These are phyloP conservation scores for Leishmania braziliensis DNA, from an alignment of 208 protist species.

Conservation along the genomic window DNA sequence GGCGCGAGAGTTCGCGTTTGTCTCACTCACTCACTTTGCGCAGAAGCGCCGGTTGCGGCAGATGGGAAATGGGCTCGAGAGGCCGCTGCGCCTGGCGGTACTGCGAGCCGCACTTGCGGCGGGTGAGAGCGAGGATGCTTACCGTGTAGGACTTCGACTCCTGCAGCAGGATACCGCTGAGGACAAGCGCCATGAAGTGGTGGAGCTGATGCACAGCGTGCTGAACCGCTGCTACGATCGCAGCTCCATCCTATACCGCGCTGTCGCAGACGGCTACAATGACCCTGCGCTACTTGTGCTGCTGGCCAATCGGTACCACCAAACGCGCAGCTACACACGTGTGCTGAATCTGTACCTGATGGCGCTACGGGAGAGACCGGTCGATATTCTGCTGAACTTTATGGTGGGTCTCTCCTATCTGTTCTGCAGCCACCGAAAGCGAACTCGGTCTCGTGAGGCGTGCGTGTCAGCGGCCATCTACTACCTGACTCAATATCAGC, in stretches of 20 bases:
- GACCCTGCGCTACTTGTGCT: conserved; percentile 67
- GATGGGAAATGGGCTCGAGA: conserved; percentile 53
- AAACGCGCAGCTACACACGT: conserved; percentile 68
- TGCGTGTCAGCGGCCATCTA: conserved; percentile 76
- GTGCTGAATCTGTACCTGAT: conserved; percentile 78
- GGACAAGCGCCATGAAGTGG: conserved; percentile 59
- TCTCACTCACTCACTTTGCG: conserved; percentile 63
- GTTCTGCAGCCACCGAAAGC: conserved; percentile 81
- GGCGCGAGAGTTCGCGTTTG: conserved; percentile 88
- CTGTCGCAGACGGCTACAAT: conserved; percentile 46
- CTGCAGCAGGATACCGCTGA: conserved; percentile 70
- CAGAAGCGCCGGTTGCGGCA: conserved; percentile 50
- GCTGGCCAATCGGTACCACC: conserved; percentile 80
- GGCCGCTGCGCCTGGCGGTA: conserved; percentile 76
- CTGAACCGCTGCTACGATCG: conserved; percentile 64
- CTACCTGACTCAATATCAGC: conserved; percentile 79
- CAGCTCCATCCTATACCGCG: conserved; percentile 53
- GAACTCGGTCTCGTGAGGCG: conserved; percentile 55
- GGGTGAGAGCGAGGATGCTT: conserved; percentile 80
- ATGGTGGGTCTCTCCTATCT: conserved; percentile 78
- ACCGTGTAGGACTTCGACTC: conserved; percentile 76
- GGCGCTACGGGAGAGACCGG: conserved; percentile 58
- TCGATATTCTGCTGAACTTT: conserved; percentile 74
- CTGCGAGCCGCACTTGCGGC: conserved; percentile 76
- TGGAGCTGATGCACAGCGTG: conserved; percentile 83